Base-by-base conservation (phyloP, 495 filamentous ascomycete genomes). In the Peziza echinospora region DNA sequence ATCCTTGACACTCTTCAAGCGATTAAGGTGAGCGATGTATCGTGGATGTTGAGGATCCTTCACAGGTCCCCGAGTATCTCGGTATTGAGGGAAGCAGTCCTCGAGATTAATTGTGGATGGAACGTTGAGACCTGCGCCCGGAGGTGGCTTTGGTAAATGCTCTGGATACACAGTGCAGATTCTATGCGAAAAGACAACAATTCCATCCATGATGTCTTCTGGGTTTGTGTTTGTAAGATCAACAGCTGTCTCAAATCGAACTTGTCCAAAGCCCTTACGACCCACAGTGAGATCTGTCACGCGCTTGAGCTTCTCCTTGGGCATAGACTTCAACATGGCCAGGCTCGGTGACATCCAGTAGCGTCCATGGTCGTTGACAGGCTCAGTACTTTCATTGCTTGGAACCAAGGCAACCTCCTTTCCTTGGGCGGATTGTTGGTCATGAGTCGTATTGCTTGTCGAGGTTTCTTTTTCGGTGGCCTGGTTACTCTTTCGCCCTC, bases 91-190 rank as follows among this genome's bases (percentile, higher is more conserved):
- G 73, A 80, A 94, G 2, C 87, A 91, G 54, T 93, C 84, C 59
- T 86, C 77, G 9, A 97, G 71, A 13, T 70, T 71, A 44, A 97
- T 81, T 5, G 75, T 73, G 0, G 89, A 82, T 1, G 85, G 86
- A 4, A 93, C 81, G 53, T 97, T 97, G 49, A 97, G 69, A 5
- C 83, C 86, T 54, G 82, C 80, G 42, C 91, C 91, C 45, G 72
- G 67, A 2, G 76, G 66, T 17, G 89, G 82, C 64, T 94, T 96
- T 52, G 73, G 71, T 0, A 67, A 64, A 25, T 71, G 64, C 26
- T 80, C 74, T 7, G 80, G 75, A 56, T 96, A 97, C 16, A 94
- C 85, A 2, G 87, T 91, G 40, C 82, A 78, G 24, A 75, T 75
- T 16, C 89, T 79, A 43, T 76, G 65, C 8, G 67, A 67, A 43